These are phyloP conservation scores for Pisolithus sp. DNA, from an alignment of 768 basidiomycete genomes.

Conservation along the genomic window DNA sequence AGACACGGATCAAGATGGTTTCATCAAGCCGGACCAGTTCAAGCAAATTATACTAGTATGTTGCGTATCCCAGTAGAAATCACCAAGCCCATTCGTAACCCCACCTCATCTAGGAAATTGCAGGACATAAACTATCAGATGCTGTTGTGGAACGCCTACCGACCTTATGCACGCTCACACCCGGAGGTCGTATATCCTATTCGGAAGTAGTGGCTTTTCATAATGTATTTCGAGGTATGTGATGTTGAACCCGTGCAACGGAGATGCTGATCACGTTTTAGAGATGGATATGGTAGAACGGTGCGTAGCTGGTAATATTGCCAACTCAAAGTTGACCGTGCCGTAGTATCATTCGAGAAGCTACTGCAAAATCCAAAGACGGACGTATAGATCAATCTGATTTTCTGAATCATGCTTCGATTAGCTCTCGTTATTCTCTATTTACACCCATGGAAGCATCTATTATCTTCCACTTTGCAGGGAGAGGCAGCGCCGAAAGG, in stretches of 20 bases:
- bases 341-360: slow-evolving; percentile 77
- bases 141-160: slow-evolving; percentile 88
- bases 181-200: slow-evolving; percentile 88
- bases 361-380: slow-evolving; percentile 85
- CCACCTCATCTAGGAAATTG: slow-evolving; percentile 63
- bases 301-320: slow-evolving; percentile 26
- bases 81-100: not conserved
- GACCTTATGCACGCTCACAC: slow-evolving; percentile 83
- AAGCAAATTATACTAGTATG: slow-evolving; percentile 86
- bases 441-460: slow-evolving; percentile 99
- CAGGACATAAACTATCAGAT: slow-evolving; percentile 95
- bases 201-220: slow-evolving; percentile 96
- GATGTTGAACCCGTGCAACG: not conserved
- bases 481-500: slow-evolving; percentile 62
- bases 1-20: slow-evolving; percentile 86
- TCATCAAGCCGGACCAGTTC: slow-evolving; percentile 91
- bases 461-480: slow-evolving; percentile 97
- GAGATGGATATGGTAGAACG: slow-evolving; percentile 98
- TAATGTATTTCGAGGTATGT: slow-evolving; percentile 85
- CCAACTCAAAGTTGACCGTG: slow-evolving; percentile 5
- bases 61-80: not conserved
- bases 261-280: slow-evolving; percentile 7
- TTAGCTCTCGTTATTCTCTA: slow-evolving; percentile 84
- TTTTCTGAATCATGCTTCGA: slow-evolving; percentile 84
- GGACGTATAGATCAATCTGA: slow-evolving; percentile 95